Evolutionary conservation across 441 rosid genomes (phyloP), one percentile per base, ranked within the genome.

Genomic region (Isatis lusitanica): DNA sequence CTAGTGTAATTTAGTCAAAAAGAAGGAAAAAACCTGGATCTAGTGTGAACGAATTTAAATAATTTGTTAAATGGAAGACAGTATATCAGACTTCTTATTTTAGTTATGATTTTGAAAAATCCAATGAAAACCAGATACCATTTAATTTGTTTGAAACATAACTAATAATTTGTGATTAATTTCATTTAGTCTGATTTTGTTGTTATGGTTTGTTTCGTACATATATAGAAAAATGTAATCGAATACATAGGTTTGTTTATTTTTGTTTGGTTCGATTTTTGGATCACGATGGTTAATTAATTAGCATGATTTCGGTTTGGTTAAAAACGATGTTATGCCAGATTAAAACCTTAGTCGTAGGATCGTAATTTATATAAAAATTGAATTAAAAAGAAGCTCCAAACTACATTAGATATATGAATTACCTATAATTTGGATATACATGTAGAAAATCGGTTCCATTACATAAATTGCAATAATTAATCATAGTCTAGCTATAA

Each of bases 381-480:
- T 12, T 4, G 38, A 8, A 28, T 55, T 28, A 24, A 51, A 26
- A 24, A 24, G 10, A 43, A 43, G 8, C 26, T 42, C 6, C 1
- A 7, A n/a, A 47, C 31, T 47, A 47, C 7, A 28, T 6, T 38
- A 21, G 10, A 59, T 16, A 30, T 18, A 13, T 16, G 11, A 61
- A 62, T 21, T 18, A 52, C 53, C 21, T 24, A 38, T 40, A 24
- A 53, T 44, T 15, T 21, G 48, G 57, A 44, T 67, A 62, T 18
- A 60, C 44, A 31, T 38, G 46, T 66, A 66, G 58, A 12, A 35
- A 60, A 68, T 43, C 74, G 69, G 60, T 55, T 69, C 60, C 60
- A 38, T 75, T 75, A 75, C 79, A 75, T 69, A 69, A 63, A n/a
- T 63, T 21, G 21, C 60, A 63, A 40, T 36, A 18, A 70, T 64